Base-by-base conservation (phyloP, 495 filamentous ascomycete genomes). In the Penicillium simplicissimum region DNA sequence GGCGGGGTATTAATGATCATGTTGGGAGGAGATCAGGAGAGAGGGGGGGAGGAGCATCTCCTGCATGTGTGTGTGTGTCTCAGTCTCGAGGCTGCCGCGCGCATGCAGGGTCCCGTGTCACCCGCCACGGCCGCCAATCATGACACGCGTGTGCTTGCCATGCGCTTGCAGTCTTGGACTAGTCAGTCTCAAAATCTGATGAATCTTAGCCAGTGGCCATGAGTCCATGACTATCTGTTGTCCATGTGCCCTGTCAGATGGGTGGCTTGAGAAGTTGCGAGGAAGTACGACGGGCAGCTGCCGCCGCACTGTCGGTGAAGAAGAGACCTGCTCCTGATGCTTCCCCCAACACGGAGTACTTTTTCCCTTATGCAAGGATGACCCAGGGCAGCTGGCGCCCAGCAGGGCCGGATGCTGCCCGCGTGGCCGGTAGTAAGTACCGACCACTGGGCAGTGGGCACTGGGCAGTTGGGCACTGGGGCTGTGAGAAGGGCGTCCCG, bases 101-200 rank as follows among this genome's bases (percentile, higher is more conserved):
- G 48, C 48, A 33, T 52, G 48, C 48, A 52, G 48, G 48, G 48
- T 28, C 48, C 48, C 48, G 48, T 52, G 48, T 52, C 31, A 34
- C 31, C 31, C 23, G 42, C 42, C 40, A 43, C 40, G 11, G 17
- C 40, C 40, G 17, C 48, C 48, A 34, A 28, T 52, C 15, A 52
- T 34, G 48, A n/a, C 0, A 8, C 7, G 23, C 31, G 31, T 0
- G 8, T 28, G 25, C 17, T 31, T n/a, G 6, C 31, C 14, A 34
- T 11, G 48, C 48, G n/a, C 48, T 8, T n/a, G n/a, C n/a, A n/a
- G n/a, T n/a, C n/a, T n/a, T 52, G 48, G 48, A 52, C 23, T n/a
- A 19, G 31, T 34, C 48, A 7, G 48, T 33, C 48, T 34, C 28
- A 23, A 15, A 34, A 52, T 52, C 48, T 31, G 25, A 52, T 52